Evolutionary conservation across 495 filamentous ascomycete genomes (phyloP), one percentile per base, ranked within the genome.

Genomic region (Aspergillus panamensis): DNA sequence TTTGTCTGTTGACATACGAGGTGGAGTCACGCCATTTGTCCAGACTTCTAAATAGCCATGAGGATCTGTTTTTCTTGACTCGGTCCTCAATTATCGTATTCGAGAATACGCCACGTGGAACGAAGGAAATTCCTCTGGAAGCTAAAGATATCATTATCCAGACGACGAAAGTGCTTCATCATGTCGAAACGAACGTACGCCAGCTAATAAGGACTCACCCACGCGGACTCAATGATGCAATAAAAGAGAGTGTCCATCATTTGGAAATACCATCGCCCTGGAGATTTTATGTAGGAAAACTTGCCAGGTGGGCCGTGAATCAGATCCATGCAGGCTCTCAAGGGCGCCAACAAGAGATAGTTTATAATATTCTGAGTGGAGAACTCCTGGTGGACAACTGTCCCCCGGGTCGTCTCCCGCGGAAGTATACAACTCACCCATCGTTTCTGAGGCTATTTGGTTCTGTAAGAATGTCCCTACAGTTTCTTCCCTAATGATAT

Each of bases 371-470:
- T 10, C 50, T 61, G 12, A 60, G 33, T 30, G 62, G 62, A n/a
- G 62, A 65, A 29, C 48, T 65, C 21, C 56, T 62, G 14, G 4
- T 65, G 12, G 62, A 58, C 12, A 60, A 58, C 32, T 21, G 33
- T 25, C 62, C 59, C 16, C 59, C 59, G 7, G 52, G 70, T 6
- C 72, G 78, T 19, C 71, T 84, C 1, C 83, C 82, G 1, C 16
- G 20, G 16, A 51, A 72, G 8, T 86, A 79, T 58, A 69, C 73
- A 29, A 25, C 14, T 2, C 67, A 80, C 77, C 53, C 73, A 57
- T 53, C 61, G 25, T 65, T 72, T 70, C 30, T 42, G 61, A 30
- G 42, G 67, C 45, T 81, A 64, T 72, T 83, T 78, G 54, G 70
- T 62, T 62, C 71, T 53, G 62, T 65, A 48, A 59, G 58, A n/a